Percentiles rank a stretch among this genome's conserved stretches.
Conservation (phyloP, 192 early-diverging fungal genomes). For the Backusella macrospora region DNA sequence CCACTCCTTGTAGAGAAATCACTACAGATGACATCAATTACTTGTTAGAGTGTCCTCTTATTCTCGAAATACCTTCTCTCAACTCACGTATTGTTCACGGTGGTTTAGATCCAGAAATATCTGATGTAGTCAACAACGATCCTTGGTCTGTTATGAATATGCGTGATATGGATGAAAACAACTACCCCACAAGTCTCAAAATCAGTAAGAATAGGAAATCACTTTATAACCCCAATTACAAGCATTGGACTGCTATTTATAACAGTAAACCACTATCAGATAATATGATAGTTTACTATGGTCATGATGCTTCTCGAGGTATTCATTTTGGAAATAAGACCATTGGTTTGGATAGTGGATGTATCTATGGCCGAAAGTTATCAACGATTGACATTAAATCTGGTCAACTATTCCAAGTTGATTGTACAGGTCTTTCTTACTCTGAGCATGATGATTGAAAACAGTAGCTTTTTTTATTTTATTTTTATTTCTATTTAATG, state of each 20-base stretch:
- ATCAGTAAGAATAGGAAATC: constrained; percentile 43
- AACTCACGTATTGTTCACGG: constrained; percentile 68
- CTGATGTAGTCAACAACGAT: constrained; percentile 51
- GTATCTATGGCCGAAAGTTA: constrained; percentile 65
- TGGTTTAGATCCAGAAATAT: constrained; percentile 55
- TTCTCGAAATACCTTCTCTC: constrained; percentile 48
- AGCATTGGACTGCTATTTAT: constrained; percentile 17
- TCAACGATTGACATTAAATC: constrained; percentile 53
- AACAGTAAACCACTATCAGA: not conserved
- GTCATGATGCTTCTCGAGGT: constrained; percentile 67
- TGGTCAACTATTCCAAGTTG: constrained; percentile 22
- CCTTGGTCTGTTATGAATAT: constrained; percentile 65
- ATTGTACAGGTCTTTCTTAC: constrained; percentile 21
- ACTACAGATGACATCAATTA: constrained; percentile 52
- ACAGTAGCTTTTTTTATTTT: not conserved
- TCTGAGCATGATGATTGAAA: constrained; percentile 1
- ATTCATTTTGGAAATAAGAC: constrained; percentile 56
- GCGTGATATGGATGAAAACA: constrained; percentile 51
- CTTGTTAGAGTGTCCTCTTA: constrained; percentile 53
- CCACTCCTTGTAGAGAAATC: constrained; percentile 25
- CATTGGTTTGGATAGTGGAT: constrained; percentile 71
- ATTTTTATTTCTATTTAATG: not conserved
- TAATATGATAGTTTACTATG: constrained; percentile 56
- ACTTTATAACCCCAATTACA: constrained; percentile 37
- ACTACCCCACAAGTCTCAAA: constrained; percentile 41